Evolutionary conservation across 2,329 filamentous ascomycete genomes (phyloP).

Genomic region (Zymoseptoria ardabiliae): DNA sequence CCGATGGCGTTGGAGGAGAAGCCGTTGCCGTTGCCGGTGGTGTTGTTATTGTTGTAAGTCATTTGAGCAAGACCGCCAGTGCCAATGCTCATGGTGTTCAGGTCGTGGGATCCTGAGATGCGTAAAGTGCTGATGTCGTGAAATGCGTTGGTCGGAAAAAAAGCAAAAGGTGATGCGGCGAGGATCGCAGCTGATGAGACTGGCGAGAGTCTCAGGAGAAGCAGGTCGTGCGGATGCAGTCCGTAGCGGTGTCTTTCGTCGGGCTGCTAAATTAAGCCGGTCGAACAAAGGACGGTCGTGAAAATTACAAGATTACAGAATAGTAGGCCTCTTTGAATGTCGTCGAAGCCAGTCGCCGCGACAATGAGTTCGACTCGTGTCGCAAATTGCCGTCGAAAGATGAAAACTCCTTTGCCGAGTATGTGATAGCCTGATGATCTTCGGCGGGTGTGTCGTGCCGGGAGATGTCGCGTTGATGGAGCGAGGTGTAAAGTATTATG

Average conservation of each 20-base stretch:
- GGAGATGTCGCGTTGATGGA: not conserved
- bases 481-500: not conserved
- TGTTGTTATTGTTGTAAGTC: conserved; percentile 65
- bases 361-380: conserved; percentile 16
- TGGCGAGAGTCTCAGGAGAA: conserved; percentile 12
- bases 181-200: conserved; percentile 6
- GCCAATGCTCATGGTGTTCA: conserved; percentile 59
- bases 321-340: conserved; percentile 19
- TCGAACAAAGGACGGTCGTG: conserved; percentile 22
- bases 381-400: conserved; percentile 15
- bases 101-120: conserved; percentile 13
- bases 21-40: conserved; percentile 26
- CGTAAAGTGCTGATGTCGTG: conserved; percentile 17
- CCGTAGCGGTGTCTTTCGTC: conserved; percentile 7
- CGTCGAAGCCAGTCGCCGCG: conserved; percentile 15
- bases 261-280: conserved; percentile 26
- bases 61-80: conserved; percentile 99
- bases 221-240: conserved; percentile 17
- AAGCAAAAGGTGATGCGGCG: conserved; percentile 6
- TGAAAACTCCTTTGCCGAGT: not conserved
- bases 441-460: not conserved
- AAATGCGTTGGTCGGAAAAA: conserved; percentile 12
- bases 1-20: conserved; percentile 65
- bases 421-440: not conserved
- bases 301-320: conserved; percentile 29